Base-by-base conservation (phyloP, 371 early-diverging fungal genomes). In the Nematocida sp. region DNA sequence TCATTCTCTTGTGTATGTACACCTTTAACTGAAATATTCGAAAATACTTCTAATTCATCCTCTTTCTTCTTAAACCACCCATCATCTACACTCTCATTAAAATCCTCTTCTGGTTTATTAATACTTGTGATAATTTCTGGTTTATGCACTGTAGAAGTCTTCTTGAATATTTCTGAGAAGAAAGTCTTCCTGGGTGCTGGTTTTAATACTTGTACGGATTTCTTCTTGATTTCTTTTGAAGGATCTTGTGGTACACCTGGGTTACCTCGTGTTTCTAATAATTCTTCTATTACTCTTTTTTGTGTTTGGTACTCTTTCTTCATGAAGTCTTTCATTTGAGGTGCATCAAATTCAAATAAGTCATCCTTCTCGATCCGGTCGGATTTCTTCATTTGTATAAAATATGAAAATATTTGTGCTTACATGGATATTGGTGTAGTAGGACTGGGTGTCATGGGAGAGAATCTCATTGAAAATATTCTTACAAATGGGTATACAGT, bases 371-470 rank as follows among this genome's bases (percentile, higher is more conserved):
- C 60, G 0, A 4, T 9, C 0, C 25, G 39, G 5, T 55, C 4
- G 15, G 55, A 1, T 2, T 58, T 57, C 44, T 44, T 27, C 62
- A 23, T 46, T 62, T 1, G 15, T 7, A n/a, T n/a, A 20, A 23
- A 25, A 39, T 39, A 52, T 55, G 23, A 66, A 75, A 75, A 46
- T 70, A 66, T 62, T 78, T 78, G 60, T 60, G 6, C 69, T 42
- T 50, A 18, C 71, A 83, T 83, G 82, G 96, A 97, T 89, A 93
- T 98, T 85, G 97, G 96, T 87, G 92, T 98, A 84, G 95, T 97
- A 86, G 98, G 98, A 86, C 90, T 98, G 88, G 98, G 96, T 87
- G 95, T 95, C 85, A 97, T 97, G 97, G 96, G 97, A 84, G 94
- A 94, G 89, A 96, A 95, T 90, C 89, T 97, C 83, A 92, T 96